phyloP scores from a whole-genome alignment of 2,329 filamentous ascomycete genomes.

The Penicillium sp. region DNA sequence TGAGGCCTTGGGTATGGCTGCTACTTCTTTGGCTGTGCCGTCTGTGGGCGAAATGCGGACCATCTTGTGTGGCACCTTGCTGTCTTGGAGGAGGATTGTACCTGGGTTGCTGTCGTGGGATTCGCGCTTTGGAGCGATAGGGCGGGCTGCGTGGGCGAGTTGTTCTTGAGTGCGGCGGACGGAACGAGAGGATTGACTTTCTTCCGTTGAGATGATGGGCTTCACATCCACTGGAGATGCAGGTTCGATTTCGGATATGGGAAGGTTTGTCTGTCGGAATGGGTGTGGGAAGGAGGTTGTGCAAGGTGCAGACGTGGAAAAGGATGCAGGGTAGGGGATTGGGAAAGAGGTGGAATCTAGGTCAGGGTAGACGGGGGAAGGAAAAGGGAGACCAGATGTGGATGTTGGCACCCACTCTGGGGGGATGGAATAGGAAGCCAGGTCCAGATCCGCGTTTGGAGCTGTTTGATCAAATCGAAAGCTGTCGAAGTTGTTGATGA shows the following conservation, averaged over 20 bases:
- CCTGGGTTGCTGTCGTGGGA: constrained; percentile 25
- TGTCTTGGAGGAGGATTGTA: constrained; percentile 26
- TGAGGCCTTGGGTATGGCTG: constrained; percentile 55
- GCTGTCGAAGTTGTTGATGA: constrained; percentile 46
- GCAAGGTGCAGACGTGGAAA: constrained; percentile 40
- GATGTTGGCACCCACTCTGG: constrained; percentile 25
- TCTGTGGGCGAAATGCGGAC: constrained; percentile 54
- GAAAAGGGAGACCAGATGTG: constrained; percentile 16
- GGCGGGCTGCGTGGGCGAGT: constrained; percentile 49
- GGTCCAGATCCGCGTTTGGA: constrained; percentile 25
- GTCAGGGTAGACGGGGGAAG: constrained; percentile 24
- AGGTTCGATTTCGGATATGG: constrained; percentile 30
- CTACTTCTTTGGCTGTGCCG: constrained; percentile 57
- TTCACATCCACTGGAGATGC: constrained; percentile 47
- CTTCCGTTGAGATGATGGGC: constrained; percentile 50
- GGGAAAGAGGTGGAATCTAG: constrained; percentile 32
- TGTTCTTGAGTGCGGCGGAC: constrained; percentile 51
- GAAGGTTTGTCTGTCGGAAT: constrained; percentile 28
- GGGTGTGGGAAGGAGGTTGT: constrained; percentile 31
- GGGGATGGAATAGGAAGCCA: constrained; percentile 22
- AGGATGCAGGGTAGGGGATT: constrained; percentile 32
- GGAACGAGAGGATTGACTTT: constrained; percentile 47
- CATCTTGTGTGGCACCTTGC: constrained; percentile 47
- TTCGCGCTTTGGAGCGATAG: constrained; percentile 52
- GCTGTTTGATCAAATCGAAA: constrained; percentile 46